Conservation (phyloP, 345 rosid genomes). For the Arabis alpina region DNA sequence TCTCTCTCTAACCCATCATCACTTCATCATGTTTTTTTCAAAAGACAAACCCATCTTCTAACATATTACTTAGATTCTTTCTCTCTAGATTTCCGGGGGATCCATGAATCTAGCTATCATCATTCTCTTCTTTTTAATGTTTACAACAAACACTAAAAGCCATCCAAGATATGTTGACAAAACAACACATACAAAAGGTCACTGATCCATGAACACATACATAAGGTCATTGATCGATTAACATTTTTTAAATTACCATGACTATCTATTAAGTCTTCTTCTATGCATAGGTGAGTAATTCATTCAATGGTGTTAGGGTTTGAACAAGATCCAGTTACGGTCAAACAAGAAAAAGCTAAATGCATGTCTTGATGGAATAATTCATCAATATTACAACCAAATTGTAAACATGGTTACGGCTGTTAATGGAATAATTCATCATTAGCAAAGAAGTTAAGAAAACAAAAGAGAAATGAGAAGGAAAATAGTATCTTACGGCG, state of each 20-base stretch:
- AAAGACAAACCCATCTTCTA: conserved; percentile 36
- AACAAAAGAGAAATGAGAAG: neutral
- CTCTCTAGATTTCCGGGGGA: conserved; percentile 64
- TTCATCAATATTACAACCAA: conserved; percentile 4
- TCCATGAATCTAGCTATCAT: conserved; percentile 34
- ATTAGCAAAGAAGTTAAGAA: neutral
- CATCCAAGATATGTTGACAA: neutral
- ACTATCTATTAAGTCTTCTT: neutral
- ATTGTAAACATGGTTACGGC: neutral
- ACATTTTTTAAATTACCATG: neutral
- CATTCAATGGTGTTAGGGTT: conserved; percentile 20
- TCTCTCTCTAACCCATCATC: conserved; percentile 52
- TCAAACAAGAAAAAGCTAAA: conserved; percentile 9
- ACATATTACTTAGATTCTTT: conserved; percentile 38
- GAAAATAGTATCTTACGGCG: conserved; percentile 62
- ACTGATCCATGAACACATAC: neutral
- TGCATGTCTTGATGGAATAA: conserved; percentile 25
- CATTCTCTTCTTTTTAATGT: neutral
- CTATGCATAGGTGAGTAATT: neutral
- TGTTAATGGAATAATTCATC: too few species aligned
- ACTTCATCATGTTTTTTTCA: conserved; percentile 56
- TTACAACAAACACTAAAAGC: conserved; percentile 23
- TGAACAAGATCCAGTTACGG: conserved; percentile 14
- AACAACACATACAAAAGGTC: conserved; percentile 4
- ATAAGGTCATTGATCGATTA: conserved; percentile 1